Percentiles rank a stretch among this genome's conserved stretches.
These are phyloP conservation scores for Blastobotrys serpentis DNA, from an alignment of 1,139 yeast species.

Conservation along the genomic window DNA sequence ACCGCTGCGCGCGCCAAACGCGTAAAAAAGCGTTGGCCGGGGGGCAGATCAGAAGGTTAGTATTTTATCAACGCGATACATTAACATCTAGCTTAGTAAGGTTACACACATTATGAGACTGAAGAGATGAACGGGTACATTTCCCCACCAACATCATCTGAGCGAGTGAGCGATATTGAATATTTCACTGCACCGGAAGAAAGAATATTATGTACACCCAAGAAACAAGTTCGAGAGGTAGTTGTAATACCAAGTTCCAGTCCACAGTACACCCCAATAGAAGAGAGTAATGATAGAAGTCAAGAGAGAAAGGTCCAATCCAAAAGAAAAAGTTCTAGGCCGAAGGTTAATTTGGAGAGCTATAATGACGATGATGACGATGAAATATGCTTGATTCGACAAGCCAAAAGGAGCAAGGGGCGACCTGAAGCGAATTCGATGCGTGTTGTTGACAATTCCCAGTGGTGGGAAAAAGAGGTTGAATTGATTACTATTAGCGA, in stretches of 20 bases:
- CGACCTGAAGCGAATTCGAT: neutral
- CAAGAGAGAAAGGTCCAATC: neutral
- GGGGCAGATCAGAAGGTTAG: too few species aligned
- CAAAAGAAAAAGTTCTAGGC: too few species aligned
- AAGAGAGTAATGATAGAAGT: neutral
- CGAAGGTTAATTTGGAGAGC: neutral
- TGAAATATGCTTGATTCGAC: slow-evolving; percentile 5
- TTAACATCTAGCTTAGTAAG: too few species aligned
- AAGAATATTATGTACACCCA: neutral
- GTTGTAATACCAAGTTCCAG: slow-evolving; percentile 5
- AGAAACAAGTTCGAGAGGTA: neutral
- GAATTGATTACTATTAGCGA: slow-evolving; percentile 1
- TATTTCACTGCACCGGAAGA: slow-evolving; percentile 4
- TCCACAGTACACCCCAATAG: slow-evolving; percentile 1
- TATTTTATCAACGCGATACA: too few species aligned
- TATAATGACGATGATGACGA: slow-evolving; percentile 4
- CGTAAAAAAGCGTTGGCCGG: too few species aligned
- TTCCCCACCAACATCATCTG: slow-evolving; percentile 6
- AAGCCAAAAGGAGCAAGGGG: neutral
- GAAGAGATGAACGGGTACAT: neutral
- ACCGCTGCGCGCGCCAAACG: too few species aligned
- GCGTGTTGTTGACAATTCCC: slow-evolving; percentile 20
- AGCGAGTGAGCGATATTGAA: neutral
- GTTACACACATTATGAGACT: too few species aligned
- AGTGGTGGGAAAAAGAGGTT: slow-evolving; percentile 23